Percentiles rank a stretch among this genome's conserved stretches.
These are phyloP conservation scores for Populus deltoides DNA, from an alignment of 345 rosid genomes.

Conservation along the genomic window DNA sequence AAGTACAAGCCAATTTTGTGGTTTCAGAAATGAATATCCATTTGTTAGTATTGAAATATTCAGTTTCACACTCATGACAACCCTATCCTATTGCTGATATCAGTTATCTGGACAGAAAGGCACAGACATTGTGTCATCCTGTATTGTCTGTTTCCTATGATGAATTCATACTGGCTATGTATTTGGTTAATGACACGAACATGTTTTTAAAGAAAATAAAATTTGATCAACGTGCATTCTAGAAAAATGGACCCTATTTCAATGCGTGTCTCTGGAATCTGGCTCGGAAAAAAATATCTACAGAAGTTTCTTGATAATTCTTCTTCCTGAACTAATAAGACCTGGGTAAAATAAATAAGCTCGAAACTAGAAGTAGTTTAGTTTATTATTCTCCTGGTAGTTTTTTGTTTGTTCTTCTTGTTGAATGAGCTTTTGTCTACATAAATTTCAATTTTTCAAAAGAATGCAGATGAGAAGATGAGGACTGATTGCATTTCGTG, in stretches of 20 bases:
- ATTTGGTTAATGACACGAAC: neutral
- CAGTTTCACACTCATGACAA: no score
- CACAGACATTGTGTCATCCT: no score
- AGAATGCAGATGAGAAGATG: neutral
- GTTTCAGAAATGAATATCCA: no score
- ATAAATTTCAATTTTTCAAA: neutral
- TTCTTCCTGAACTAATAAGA: neutral
- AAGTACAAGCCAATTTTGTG: no score
- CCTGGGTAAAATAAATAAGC: neutral
- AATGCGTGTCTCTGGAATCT: neutral
- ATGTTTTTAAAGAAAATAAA: neutral
- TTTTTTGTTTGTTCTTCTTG: neutral
- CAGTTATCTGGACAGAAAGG: no score
- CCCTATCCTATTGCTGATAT: no score
- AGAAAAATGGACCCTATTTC: neutral
- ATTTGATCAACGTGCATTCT: neutral
- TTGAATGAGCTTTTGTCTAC: slow-evolving; percentile 6
- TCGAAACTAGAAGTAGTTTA: neutral
- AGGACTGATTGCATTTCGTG: neutral
- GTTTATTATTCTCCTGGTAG: neutral
- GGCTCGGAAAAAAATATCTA: neutral
- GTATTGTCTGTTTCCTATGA: no score
- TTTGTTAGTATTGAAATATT: no score
- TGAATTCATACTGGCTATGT: no score
- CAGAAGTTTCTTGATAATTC: neutral